A percentile compares a stretch with the other conserved stretches of the same genome.
Conservation (phyloP, 2,329 filamentous ascomycete genomes). For the Ceratocystis cacaofunesta region DNA sequence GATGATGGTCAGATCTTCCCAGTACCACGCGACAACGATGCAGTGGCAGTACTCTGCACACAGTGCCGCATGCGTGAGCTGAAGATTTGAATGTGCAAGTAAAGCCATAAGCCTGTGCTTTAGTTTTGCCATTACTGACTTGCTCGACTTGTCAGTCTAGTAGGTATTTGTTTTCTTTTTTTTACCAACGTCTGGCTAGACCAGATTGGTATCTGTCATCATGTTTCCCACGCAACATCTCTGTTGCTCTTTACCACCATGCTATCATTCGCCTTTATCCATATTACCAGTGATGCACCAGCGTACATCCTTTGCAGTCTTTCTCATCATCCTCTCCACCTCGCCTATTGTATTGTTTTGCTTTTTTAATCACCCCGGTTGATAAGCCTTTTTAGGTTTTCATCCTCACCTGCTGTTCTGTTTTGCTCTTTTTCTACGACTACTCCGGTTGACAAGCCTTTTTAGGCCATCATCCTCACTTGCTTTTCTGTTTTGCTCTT, state of each 20-base stretch:
- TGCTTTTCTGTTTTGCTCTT: conserved; percentile 8
- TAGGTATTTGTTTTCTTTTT: background rate
- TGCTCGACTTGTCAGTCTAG: background rate
- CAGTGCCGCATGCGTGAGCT: conserved; percentile 44
- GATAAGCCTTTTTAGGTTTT: background rate
- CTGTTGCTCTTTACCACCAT: background rate
- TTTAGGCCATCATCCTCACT: background rate
- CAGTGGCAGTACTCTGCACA: conserved; percentile 44
- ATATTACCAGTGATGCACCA: background rate
- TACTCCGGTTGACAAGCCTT: background rate
- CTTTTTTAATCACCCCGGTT: background rate
- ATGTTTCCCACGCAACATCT: background rate
- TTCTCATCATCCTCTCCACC: background rate
- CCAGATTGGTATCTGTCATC: background rate
- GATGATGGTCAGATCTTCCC: conserved; percentile 52
- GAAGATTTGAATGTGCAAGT: conserved; percentile 30
- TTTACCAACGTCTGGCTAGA: background rate
- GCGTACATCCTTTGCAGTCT: background rate
- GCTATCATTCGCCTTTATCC: background rate
- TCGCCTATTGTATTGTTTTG: background rate
- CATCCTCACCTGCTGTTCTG: conserved; percentile 9
- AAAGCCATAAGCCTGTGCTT: background rate
- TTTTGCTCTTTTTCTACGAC: background rate
- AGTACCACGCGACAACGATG: conserved; percentile 31
- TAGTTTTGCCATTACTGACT: background rate